phyloP scores from a whole-genome alignment of 2,329 filamentous ascomycete species.

The Fusarium hainanense region DNA sequence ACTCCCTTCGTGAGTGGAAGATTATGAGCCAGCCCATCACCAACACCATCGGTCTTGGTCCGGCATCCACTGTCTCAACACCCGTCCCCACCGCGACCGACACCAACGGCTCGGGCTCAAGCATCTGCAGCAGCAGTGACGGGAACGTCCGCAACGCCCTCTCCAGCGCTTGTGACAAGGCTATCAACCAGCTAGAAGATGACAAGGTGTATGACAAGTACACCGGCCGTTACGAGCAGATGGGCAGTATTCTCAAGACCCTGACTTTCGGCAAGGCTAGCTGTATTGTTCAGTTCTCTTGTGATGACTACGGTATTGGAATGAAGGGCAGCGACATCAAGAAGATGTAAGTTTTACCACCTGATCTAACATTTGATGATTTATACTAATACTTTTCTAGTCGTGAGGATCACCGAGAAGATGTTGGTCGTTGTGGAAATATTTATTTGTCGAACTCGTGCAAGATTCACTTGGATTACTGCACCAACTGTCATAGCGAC shows the following conservation, averaged over 20 bases:
- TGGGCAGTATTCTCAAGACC: constrained; percentile 15
- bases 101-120: neutral
- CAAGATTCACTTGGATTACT: constrained; percentile 21
- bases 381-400: neutral
- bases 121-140: constrained; percentile 7
- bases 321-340: constrained; percentile 24
- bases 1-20: constrained; percentile 11
- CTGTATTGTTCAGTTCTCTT: constrained; percentile 13
- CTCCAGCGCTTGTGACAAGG: neutral
- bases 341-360: constrained; percentile 9
- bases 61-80: neutral
- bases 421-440: constrained; percentile 7
- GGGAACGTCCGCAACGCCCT: constrained; percentile 8
- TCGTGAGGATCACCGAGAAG: neutral
- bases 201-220: constrained; percentile 7
- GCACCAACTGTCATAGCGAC: neutral
- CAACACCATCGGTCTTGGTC: constrained; percentile 7
- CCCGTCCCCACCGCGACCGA: constrained; percentile 1
- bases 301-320: constrained; percentile 18
- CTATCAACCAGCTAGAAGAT: constrained; percentile 8
- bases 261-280: constrained; percentile 6
- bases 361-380: accelerated
- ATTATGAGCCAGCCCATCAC: constrained; percentile 5
- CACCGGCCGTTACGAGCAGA: neutral
- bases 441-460: constrained; percentile 15